phyloP scores from a whole-genome alignment of 108 stramenopile species.

The Cyclotella baltica region DNA sequence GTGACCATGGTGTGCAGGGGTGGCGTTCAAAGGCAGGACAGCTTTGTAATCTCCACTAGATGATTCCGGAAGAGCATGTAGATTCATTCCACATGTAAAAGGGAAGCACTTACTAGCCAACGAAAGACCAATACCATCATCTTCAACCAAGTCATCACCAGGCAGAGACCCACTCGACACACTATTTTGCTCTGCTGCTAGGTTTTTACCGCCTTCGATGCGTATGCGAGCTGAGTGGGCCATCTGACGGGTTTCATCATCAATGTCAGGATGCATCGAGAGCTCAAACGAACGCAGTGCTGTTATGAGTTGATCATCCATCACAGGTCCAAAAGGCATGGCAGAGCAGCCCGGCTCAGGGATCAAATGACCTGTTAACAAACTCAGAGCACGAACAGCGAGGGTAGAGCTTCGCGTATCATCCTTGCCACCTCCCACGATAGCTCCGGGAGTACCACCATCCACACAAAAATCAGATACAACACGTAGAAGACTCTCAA shows the following conservation, averaged over 20 bases:
- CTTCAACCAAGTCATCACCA: constrained; percentile 46
- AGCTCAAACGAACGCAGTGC: constrained; percentile 78
- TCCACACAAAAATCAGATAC: constrained; percentile 91
- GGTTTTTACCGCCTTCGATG: constrained; percentile 71
- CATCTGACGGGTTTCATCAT: constrained; percentile 63
- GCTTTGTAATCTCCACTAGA: constrained; percentile 12
- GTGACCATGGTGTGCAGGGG: constrained; percentile 57
- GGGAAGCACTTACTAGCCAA: constrained; percentile 50
- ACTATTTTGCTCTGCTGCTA: constrained; percentile 37
- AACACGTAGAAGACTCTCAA: constrained; percentile 88
- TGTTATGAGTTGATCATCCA: constrained; percentile 83
- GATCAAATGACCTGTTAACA: constrained; percentile 83
- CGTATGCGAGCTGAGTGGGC: constrained; percentile 82
- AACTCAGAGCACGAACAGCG: constrained; percentile 81
- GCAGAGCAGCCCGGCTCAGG: constrained; percentile 77
- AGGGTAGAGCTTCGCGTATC: constrained; percentile 85
- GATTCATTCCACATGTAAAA: constrained; percentile 50
- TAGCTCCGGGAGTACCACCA: constrained; percentile 87
- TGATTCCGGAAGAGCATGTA: constrained; percentile 44
- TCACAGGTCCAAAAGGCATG: constrained; percentile 79
- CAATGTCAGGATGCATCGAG: constrained; percentile 63
- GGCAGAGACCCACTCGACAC: constrained; percentile 33
- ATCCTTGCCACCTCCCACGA: constrained; percentile 89
- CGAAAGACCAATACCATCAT: constrained; percentile 47
- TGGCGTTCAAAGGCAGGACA: constrained; percentile 5